Conservation (phyloP, 371 early-diverging fungal species). For the Mortierella sp. region DNA sequence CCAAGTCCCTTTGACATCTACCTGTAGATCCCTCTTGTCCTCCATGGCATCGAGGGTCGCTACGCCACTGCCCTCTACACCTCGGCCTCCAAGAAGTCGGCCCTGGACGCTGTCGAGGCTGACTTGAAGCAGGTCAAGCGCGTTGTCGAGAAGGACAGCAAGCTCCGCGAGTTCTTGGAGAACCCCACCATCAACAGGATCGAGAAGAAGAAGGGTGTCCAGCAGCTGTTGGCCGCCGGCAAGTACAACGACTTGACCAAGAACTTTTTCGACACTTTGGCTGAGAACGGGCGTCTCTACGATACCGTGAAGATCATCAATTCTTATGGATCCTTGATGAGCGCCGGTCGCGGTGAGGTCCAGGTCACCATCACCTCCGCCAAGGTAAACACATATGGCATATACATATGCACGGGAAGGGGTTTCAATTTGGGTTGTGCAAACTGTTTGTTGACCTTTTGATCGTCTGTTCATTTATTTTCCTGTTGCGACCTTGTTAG, state of each 20-base stretch:
- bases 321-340: conserved; percentile 88
- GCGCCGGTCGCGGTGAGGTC: conserved; percentile 93
- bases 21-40: conserved; percentile 81
- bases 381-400: conserved; percentile 67
- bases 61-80: conserved; percentile 98
- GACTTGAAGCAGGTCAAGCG: conserved; percentile 83
- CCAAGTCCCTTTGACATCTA: too few species aligned
- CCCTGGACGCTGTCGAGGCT: conserved; percentile 88
- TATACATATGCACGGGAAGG: conserved; percentile 69
- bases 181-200: conserved; percentile 89
- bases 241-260: conserved; percentile 84
- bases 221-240: conserved; percentile 70
- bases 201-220: conserved; percentile 84
- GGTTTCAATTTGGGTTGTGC: background rate
- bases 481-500: background rate
- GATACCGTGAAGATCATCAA: conserved; percentile 86
- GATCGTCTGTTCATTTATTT: too few species aligned
- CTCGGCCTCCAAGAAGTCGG: conserved; percentile 90
- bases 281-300: conserved; percentile 94
- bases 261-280: conserved; percentile 92
- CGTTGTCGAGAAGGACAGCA: conserved; percentile 80
- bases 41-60: conserved; percentile 96
- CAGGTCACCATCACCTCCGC: conserved; percentile 93
- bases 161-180: conserved; percentile 81
- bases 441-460: background rate